These are phyloP conservation scores for Hypocrella siamensis DNA, from an alignment of 2,329 filamentous ascomycete genomes.

Conservation along the genomic window DNA sequence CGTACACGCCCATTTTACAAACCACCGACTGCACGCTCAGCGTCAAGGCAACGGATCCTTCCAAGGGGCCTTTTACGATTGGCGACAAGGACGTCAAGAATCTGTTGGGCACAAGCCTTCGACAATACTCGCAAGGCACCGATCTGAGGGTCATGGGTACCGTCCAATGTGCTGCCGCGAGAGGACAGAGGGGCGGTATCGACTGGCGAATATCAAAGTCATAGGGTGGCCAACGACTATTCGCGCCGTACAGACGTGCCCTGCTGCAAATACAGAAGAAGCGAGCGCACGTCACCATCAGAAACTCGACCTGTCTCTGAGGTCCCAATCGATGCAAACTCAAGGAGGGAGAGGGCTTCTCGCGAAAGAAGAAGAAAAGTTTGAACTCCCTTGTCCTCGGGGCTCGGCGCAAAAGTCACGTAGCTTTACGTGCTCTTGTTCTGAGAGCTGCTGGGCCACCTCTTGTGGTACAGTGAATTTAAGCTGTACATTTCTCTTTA, in stretches of 20 bases:
- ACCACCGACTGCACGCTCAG: slow-evolving; percentile 11
- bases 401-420: too few relatives aligned
- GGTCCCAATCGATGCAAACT: too few relatives aligned
- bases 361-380: too few relatives aligned
- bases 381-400: too few relatives aligned
- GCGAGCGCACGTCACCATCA: not conserved
- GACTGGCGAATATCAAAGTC: slow-evolving; percentile 10
- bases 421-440: too few relatives aligned
- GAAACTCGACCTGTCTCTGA: too few relatives aligned
- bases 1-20: slow-evolving; percentile 10
- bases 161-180: slow-evolving; percentile 7
- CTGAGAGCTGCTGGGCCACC: too few relatives aligned
- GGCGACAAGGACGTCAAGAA: slow-evolving; percentile 10
- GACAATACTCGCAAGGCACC: slow-evolving; percentile 7
- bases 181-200: slow-evolving; percentile 7
- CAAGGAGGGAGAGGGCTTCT: too few relatives aligned
- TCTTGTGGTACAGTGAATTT: too few relatives aligned
- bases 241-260: slow-evolving; percentile 1
- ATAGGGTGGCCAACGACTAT: slow-evolving; percentile 2
- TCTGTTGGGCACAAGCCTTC: slow-evolving; percentile 8
- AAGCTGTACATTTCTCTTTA: too few relatives aligned
- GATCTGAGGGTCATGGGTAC: slow-evolving; percentile 8
- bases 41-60: slow-evolving; percentile 8
- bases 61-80: slow-evolving; percentile 8
- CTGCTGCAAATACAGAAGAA: not conserved